phyloP scores from a whole-genome alignment of 305 asterid species.

The Fraxinus sp. region DNA sequence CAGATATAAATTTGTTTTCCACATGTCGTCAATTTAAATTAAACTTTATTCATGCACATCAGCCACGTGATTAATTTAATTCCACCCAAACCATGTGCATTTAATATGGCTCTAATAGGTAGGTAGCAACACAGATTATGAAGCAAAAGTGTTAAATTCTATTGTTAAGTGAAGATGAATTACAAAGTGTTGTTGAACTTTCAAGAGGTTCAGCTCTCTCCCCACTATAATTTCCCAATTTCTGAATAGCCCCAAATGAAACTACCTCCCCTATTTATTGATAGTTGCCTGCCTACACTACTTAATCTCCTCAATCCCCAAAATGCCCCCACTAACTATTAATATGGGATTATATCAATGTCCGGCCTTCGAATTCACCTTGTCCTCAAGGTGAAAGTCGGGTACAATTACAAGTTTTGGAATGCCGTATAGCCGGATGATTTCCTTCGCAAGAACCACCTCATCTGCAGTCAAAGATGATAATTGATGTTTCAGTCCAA shows the following conservation, averaged over 20 bases:
- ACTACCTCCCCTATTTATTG: not conserved
- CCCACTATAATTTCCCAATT: not conserved
- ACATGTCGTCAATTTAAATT: not conserved
- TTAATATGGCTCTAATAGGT: not conserved
- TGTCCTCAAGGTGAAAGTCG: not conserved
- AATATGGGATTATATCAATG: not conserved
- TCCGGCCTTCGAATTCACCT: not conserved
- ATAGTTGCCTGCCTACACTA: not conserved
- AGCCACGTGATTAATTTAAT: not conserved
- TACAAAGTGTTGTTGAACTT: not conserved
- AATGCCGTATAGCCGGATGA: not conserved
- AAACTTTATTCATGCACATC: not conserved
- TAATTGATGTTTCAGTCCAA: not conserved
- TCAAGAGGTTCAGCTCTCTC: not conserved
- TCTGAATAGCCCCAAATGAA: not conserved
- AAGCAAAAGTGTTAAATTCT: not conserved
- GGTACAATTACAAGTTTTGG: not conserved
- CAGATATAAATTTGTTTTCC: not conserved
- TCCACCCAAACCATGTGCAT: not conserved
- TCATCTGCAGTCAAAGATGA: not conserved
- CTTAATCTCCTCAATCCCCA: not conserved
- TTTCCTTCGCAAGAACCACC: not conserved
- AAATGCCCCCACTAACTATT: not conserved
- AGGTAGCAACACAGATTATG: not conserved
- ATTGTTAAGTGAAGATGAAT: not conserved